Conservation (phyloP, 192 early-diverging fungal species). For the Podila verticillata region DNA sequence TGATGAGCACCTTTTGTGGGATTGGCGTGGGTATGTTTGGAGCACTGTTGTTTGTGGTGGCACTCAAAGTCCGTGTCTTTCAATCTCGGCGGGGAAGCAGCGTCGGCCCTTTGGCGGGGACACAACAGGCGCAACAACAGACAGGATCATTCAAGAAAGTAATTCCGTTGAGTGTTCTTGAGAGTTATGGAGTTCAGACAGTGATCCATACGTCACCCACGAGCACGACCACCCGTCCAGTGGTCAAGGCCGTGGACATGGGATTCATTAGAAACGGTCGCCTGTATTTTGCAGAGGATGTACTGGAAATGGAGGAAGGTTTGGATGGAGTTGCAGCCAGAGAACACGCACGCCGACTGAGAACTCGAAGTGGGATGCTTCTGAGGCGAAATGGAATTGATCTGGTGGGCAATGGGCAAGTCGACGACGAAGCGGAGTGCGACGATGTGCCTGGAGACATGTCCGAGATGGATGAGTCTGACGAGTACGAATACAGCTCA, state of each 20-base stretch:
- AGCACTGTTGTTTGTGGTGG: slow-evolving; percentile 35
- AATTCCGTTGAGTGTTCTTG: slow-evolving; percentile 23
- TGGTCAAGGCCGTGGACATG: neutral
- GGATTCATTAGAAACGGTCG: neutral
- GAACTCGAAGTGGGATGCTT: neutral
- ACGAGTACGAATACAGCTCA: neutral
- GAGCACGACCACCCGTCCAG: neutral
- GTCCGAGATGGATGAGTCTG: neutral
- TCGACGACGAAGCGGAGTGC: neutral
- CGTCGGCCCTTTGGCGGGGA: neutral
- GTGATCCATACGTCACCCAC: slow-evolving; percentile 27
- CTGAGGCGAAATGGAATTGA: neutral
- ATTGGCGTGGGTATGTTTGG: slow-evolving; percentile 38
- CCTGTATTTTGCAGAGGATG: slow-evolving; percentile 25
- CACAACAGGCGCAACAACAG: slow-evolving; percentile 11
- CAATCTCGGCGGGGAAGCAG: slow-evolving; percentile 6
- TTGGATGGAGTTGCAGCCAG: slow-evolving; percentile 16
- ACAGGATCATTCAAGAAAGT: slow-evolving; percentile 17
- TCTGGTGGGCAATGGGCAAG: neutral
- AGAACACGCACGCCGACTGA: slow-evolving; percentile 5
- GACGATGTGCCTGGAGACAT: neutral
- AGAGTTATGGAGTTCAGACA: slow-evolving; percentile 34
- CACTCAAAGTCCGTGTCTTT: slow-evolving; percentile 39
- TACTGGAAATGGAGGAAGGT: slow-evolving; percentile 42
- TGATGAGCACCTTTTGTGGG: slow-evolving; percentile 36